Evolutionary conservation across 805 yeast genomes (phyloP).

Genomic region (Dipodascus geniculatus): DNA sequence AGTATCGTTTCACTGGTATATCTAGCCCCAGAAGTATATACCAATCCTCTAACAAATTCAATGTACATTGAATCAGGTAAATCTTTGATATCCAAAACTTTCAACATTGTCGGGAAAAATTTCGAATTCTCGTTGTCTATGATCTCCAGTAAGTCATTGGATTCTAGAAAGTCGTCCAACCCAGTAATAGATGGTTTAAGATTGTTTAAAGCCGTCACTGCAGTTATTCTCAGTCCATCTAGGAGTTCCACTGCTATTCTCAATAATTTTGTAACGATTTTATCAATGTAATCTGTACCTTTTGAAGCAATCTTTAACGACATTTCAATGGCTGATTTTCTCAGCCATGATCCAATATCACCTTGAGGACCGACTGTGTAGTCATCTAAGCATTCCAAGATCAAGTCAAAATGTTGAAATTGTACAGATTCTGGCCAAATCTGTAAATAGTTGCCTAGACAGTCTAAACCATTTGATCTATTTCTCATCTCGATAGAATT

Average conservation of each 20-base stretch:
- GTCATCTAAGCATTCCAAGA: conserved; percentile 47
- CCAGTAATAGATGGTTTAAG: not conserved
- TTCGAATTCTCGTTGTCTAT: not conserved
- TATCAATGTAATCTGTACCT: not conserved
- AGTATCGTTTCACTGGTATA: conserved; percentile 7
- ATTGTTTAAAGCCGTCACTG: conserved; percentile 29
- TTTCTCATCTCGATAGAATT: not conserved
- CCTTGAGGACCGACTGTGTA: conserved; percentile 74
- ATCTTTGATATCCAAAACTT: conserved; percentile 10
- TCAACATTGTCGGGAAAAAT: conserved; percentile 11
- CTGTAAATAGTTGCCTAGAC: not conserved
- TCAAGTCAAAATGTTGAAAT: not conserved
- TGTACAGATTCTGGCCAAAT: not conserved
- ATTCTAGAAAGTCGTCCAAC: not conserved
- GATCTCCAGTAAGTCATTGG: not conserved
- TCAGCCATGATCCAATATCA: conserved; percentile 76
- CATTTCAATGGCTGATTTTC: conserved; percentile 39
- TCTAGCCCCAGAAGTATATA: conserved; percentile 20
- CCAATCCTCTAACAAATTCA: conserved; percentile 22
- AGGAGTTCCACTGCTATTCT: conserved; percentile 55
- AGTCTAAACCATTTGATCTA: not conserved
- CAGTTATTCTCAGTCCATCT: conserved; percentile 36
- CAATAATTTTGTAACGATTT: conserved; percentile 23
- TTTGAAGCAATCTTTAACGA: conserved; percentile 15
- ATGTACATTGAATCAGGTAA: conserved; percentile 3